phyloP scores from a whole-genome alignment of 1,284 basidiomycete species.

The Kwoniella shivajii region DNA sequence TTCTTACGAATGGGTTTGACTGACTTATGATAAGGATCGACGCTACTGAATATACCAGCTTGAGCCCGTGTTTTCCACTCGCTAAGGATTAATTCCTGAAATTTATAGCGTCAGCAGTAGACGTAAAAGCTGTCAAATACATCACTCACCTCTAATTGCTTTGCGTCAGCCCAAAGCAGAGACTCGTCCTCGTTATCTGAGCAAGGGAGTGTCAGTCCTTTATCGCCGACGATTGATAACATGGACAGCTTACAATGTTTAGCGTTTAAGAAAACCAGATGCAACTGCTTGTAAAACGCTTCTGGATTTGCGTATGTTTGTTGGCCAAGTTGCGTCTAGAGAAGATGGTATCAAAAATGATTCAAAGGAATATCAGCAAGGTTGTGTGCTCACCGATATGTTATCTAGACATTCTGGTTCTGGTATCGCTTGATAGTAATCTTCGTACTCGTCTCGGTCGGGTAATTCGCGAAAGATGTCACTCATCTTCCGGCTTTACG shows the following conservation, averaged over 20 bases:
- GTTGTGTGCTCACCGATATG: slow-evolving; percentile 39
- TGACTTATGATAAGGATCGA: slow-evolving; percentile 21
- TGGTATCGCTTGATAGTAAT: slow-evolving; percentile 52
- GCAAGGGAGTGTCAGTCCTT: background rate
- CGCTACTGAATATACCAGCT: slow-evolving; percentile 12
- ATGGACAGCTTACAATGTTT: slow-evolving; percentile 46
- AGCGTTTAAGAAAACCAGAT: slow-evolving; percentile 54
- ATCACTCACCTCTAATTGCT: slow-evolving; percentile 40
- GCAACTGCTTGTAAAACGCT: slow-evolving; percentile 49
- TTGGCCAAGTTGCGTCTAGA: slow-evolving; percentile 32
- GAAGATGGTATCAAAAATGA: background rate
- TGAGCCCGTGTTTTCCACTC: slow-evolving; percentile 34
- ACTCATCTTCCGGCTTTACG: slow-evolving; percentile 34
- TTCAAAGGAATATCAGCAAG: background rate
- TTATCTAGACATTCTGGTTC: slow-evolving; percentile 51
- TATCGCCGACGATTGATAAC: too few relatives aligned
- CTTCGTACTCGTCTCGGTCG: slow-evolving; percentile 39
- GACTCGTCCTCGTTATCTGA: slow-evolving; percentile 52
- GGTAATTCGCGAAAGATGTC: slow-evolving; percentile 49
- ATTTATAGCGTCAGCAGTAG: background rate
- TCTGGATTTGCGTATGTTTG: slow-evolving; percentile 40
- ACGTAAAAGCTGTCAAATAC: background rate
- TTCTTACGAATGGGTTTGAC: slow-evolving; percentile 16
- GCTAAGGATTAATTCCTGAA: slow-evolving; percentile 33
- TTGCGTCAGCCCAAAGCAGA: slow-evolving; percentile 46